Percentiles rank a stretch among this genome's conserved stretches.
Conservation (phyloP, 441 rosid species). For the Theobroma grandiflorum region DNA sequence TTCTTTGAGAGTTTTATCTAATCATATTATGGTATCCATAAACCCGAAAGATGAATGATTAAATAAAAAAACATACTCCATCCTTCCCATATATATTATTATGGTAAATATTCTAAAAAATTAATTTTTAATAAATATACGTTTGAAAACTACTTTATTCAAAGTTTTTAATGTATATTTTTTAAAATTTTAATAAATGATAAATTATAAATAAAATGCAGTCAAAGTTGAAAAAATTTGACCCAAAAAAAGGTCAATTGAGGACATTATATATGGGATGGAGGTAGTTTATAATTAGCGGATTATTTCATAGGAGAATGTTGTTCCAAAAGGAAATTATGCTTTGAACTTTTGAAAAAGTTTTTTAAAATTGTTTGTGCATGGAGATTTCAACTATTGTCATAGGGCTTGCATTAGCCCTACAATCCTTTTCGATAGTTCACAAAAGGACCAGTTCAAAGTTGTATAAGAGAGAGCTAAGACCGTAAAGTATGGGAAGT, state of each 20-base stretch:
- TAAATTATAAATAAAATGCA: too few species aligned
- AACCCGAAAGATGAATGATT: slow-evolving; percentile 8
- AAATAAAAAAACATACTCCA: background rate
- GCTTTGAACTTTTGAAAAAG: slow-evolving; percentile 4
- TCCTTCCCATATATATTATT: too few species aligned
- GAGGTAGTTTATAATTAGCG: background rate
- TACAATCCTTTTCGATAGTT: background rate
- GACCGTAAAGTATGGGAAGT: background rate
- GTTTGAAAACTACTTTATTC: too few species aligned
- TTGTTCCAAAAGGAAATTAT: background rate
- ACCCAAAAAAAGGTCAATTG: too few species aligned
- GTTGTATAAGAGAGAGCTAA: slow-evolving; percentile 1
- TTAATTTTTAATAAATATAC: too few species aligned
- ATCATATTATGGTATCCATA: slow-evolving; percentile 1
- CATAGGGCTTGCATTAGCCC: background rate
- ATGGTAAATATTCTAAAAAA: too few species aligned
- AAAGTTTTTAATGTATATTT: too few species aligned
- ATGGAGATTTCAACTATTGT: background rate
- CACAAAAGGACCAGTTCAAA: background rate
- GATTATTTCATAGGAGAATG: background rate
- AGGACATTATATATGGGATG: too few species aligned
- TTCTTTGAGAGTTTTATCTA: background rate
- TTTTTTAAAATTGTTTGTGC: background rate
- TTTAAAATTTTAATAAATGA: too few species aligned
- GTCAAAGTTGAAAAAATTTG: too few species aligned